phyloP scores from a whole-genome alignment of 2,329 filamentous ascomycete species.

The Venturia carpophila region DNA sequence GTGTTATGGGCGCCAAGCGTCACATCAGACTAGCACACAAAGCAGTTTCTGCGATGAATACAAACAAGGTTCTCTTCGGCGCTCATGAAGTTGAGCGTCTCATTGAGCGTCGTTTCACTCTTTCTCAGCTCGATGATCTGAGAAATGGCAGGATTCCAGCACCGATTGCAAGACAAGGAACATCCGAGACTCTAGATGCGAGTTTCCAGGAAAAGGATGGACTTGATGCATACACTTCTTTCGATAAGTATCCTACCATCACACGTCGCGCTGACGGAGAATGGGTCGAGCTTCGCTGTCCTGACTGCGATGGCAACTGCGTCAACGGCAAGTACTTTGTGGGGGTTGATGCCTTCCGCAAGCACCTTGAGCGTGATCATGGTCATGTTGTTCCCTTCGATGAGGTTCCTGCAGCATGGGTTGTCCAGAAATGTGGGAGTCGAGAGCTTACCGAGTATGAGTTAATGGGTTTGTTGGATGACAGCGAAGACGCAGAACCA shows the following conservation, averaged over 20 bases:
- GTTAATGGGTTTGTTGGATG: not conserved
- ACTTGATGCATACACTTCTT: not conserved
- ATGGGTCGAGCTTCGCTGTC: constrained; percentile 15
- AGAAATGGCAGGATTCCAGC: constrained; percentile 4
- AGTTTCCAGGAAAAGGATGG: not conserved
- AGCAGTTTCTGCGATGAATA: not conserved
- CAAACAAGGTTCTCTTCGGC: not conserved
- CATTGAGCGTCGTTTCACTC: constrained; percentile 4
- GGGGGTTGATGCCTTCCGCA: not conserved
- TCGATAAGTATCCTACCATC: not conserved
- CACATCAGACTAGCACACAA: constrained; percentile 5
- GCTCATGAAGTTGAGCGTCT: constrained; percentile 4
- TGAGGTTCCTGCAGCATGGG: not conserved
- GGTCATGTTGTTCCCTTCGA: not conserved
- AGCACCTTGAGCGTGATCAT: constrained; percentile 5
- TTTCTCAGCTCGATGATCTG: constrained; percentile 1
- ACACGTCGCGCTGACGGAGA: not conserved
- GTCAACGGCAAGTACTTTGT: not conserved
- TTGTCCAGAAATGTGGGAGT: not conserved
- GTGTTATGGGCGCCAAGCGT: constrained; percentile 1
- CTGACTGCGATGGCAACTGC: constrained; percentile 9
- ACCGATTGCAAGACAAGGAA: not conserved
- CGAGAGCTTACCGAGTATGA: not conserved
- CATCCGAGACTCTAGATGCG: constrained; percentile 3
- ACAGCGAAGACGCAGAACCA: constrained; percentile 2